These are phyloP conservation scores for Annulohypoxylon moriforme DNA, from an alignment of 495 filamentous ascomycete species.

Conservation along the genomic window DNA sequence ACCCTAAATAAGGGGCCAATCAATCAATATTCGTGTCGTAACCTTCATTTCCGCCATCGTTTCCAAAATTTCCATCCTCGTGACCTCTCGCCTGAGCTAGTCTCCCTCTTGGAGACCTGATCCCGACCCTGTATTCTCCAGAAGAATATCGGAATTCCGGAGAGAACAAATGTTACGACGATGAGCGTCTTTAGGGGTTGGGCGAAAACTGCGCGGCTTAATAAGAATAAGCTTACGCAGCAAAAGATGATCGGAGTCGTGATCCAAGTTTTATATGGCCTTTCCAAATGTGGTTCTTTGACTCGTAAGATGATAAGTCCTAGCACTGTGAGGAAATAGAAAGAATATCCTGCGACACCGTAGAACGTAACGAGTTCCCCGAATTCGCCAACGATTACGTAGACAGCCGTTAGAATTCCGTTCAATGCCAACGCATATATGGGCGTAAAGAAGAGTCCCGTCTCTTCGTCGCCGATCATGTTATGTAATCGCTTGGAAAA, in stretches of 20 bases:
- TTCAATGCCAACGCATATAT: constrained; percentile 91
- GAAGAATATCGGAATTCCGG: constrained; percentile 87
- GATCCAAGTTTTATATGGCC: constrained; percentile 96
- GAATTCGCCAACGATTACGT: constrained; percentile 90
- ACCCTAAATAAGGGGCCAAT: constrained; percentile 3
- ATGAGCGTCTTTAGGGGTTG: constrained; percentile 89
- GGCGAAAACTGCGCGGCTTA: constrained; percentile 87
- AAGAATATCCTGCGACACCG: constrained; percentile 94
- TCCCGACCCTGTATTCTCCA: constrained; percentile 78
- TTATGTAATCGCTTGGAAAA: constrained; percentile 64
- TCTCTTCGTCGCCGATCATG: constrained; percentile 70
- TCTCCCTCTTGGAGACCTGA: constrained; percentile 52
- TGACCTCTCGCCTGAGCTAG: constrained; percentile 22
- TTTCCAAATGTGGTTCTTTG: constrained; percentile 85
- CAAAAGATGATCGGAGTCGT: constrained; percentile 97
- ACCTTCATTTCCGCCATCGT: constrained; percentile 47
- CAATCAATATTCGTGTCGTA: constrained; percentile 12
- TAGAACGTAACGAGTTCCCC: constrained; percentile 93
- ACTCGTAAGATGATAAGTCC: constrained; percentile 91
- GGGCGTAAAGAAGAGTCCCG: constrained; percentile 82
- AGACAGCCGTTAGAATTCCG: constrained; percentile 72
- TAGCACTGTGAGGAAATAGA: constrained; percentile 96
- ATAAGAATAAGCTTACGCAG: constrained; percentile 93
- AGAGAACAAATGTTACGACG: constrained; percentile 84
- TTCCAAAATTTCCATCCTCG: constrained; percentile 62